These are phyloP conservation scores for Simplicillium sp. DNA, from an alignment of 2,329 filamentous ascomycete genomes.

Conservation along the genomic window DNA sequence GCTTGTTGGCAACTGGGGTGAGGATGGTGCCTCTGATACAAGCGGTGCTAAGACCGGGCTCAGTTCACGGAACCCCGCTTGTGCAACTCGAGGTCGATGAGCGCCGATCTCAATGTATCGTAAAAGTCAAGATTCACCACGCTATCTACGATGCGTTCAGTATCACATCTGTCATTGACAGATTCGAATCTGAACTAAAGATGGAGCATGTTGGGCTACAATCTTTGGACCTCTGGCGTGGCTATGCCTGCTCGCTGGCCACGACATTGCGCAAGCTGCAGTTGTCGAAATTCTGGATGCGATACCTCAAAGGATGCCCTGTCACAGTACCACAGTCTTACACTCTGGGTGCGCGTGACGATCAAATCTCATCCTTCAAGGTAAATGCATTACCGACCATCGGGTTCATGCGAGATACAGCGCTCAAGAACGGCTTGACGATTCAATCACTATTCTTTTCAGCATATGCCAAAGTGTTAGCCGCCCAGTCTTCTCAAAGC, in stretches of 20 bases:
- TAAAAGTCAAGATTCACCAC: slow-evolving; percentile 65
- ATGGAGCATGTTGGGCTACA: background rate
- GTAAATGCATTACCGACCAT: no score
- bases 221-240: no score
- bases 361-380: no score
- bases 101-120: slow-evolving; percentile 11
- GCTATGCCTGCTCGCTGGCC: no score
- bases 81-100: slow-evolving; percentile 12
- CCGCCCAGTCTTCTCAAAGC: slow-evolving; percentile 23
- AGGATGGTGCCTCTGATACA: slow-evolving; percentile 50
- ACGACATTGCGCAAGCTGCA: no score
- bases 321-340: slow-evolving; percentile 11
- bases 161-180: slow-evolving; percentile 51
- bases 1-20: slow-evolving; percentile 45
- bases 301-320: slow-evolving; percentile 21
- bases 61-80: slow-evolving; percentile 11
- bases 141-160: slow-evolving; percentile 83
- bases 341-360: slow-evolving; percentile 12
- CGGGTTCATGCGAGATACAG: background rate
- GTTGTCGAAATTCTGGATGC: slow-evolving; percentile 27
- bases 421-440: background rate
- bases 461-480: slow-evolving; percentile 38
- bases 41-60: slow-evolving; percentile 32
- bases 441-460: slow-evolving; percentile 57
- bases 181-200: slow-evolving; percentile 17